Evolutionary conservation across 1,139 yeast species (phyloP).

Genomic region (Candida labiduridarum): DNA sequence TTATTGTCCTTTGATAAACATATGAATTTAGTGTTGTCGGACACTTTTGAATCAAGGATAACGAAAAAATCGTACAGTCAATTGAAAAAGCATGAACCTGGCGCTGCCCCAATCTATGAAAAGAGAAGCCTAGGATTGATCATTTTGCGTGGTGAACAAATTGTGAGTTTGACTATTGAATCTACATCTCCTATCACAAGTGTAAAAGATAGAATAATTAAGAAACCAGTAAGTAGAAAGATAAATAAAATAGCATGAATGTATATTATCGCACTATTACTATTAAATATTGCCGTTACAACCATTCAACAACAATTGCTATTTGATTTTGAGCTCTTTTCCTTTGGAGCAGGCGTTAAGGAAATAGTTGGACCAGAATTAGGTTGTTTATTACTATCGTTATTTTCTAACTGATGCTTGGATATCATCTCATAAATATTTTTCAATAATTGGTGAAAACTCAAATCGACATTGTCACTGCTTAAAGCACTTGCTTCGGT

Average conservation of each 20-base stretch:
- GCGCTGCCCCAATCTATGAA: constrained; percentile 42
- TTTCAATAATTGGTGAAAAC: constrained; percentile 89
- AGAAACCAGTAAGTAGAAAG: constrained; percentile 27
- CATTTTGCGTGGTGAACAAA: constrained; percentile 85
- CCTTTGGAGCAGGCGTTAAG: constrained; percentile 92
- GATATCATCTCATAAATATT: constrained; percentile 92
- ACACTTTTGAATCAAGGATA: constrained; percentile 80
- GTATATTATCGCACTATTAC: background rate
- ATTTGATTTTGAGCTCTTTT: constrained; percentile 60
- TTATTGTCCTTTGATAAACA: constrained; percentile 87
- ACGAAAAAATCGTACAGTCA: constrained; percentile 59
- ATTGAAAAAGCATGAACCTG: constrained; percentile 28
- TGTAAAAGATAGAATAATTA: constrained; percentile 44
- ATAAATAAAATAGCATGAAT: constrained; percentile 14
- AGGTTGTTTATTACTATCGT: constrained; percentile 21
- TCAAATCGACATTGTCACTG: constrained; percentile 91
- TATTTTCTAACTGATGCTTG: constrained; percentile 81
- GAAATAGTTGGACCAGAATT: constrained; percentile 86
- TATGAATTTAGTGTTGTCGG: constrained; percentile 83
- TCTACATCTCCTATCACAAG: constrained; percentile 66
- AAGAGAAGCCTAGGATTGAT: constrained; percentile 79
- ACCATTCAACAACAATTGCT: constrained; percentile 65
- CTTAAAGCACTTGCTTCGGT: constrained; percentile 98
- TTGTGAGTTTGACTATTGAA: constrained; percentile 82
- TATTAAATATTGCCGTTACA: constrained; percentile 20